Evolutionary conservation across 208 protist genomes (phyloP).

Genomic region (Acanthamoeba divionensis): DNA sequence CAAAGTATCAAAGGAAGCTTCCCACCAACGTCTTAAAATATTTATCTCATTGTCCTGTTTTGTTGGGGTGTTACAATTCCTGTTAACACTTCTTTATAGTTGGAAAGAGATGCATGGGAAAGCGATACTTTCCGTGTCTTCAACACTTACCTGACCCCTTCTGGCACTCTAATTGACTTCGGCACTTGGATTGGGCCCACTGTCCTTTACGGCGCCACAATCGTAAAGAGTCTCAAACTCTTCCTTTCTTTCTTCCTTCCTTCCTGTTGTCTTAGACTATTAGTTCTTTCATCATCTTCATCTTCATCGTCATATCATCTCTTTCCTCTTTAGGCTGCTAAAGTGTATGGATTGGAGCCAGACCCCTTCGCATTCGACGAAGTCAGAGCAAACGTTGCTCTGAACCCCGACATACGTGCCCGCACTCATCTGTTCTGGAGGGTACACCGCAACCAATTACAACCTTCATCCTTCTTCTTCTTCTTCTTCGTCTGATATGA

Average conservation of each 20-base stretch:
- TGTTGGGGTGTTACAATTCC: too few species aligned
- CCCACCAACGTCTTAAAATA: too few species aligned
- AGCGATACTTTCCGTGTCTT: constrained; percentile 31
- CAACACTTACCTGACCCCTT: background rate
- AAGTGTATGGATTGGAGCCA: background rate
- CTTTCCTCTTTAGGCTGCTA: background rate
- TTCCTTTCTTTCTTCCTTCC: background rate
- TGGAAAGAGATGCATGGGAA: background rate
- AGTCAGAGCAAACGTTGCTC: constrained; percentile 2
- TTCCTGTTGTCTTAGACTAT: background rate
- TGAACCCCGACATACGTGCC: background rate
- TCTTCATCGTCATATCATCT: background rate
- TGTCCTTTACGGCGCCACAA: background rate
- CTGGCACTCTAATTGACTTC: background rate
- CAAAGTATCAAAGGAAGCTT: too few species aligned
- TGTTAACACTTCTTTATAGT: too few species aligned
- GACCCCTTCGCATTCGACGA: constrained; percentile 35
- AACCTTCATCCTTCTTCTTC: too few species aligned
- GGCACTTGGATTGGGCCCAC: constrained; percentile 33
- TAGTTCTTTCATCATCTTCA: background rate
- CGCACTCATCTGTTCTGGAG: background rate
- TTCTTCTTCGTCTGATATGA: too few species aligned
- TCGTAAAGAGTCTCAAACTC: too few species aligned
- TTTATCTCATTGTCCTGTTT: too few species aligned
- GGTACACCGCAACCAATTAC: too few species aligned